phyloP scores from a whole-genome alignment of 2,329 filamentous ascomycete species.

The Hypoxylon sp. region DNA sequence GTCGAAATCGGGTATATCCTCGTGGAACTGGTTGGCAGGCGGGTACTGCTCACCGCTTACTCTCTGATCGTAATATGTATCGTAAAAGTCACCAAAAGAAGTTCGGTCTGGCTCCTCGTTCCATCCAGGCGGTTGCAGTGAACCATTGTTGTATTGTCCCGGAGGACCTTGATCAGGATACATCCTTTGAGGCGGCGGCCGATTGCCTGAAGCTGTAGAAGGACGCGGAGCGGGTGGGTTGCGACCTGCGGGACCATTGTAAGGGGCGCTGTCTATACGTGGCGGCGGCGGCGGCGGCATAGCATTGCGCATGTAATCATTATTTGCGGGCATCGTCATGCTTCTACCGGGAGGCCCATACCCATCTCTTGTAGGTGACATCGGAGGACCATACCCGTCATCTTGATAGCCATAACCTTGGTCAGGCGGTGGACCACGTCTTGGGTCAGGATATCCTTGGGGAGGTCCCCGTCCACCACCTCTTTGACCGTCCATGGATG shows the following conservation, averaged over 20 bases:
- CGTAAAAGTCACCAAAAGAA: slow-evolving; percentile 68
- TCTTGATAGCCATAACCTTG: slow-evolving; percentile 59
- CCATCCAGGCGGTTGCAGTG: slow-evolving; percentile 57
- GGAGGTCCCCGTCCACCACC: slow-evolving; percentile 55
- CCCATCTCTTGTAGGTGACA: slow-evolving; percentile 57
- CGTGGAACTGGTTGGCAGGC: slow-evolving; percentile 49
- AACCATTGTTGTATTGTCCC: slow-evolving; percentile 51
- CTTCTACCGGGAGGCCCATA: slow-evolving; percentile 70
- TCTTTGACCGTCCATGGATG: slow-evolving; percentile 55
- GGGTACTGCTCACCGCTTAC: slow-evolving; percentile 54
- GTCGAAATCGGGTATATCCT: slow-evolving; percentile 63
- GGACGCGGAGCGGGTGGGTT: slow-evolving; percentile 66
- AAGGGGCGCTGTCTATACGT: slow-evolving; percentile 63
- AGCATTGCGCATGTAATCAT: slow-evolving; percentile 57
- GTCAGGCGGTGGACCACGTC: slow-evolving; percentile 55
- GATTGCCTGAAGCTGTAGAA: slow-evolving; percentile 68
- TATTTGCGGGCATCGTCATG: slow-evolving; percentile 72
- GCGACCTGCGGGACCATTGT: slow-evolving; percentile 60
- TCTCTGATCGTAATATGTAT: slow-evolving; percentile 66
- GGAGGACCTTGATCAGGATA: slow-evolving; percentile 64
- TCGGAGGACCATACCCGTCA: slow-evolving; percentile 57
- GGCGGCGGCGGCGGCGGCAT: slow-evolving; percentile 56
- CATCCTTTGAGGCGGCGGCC: slow-evolving; percentile 67
- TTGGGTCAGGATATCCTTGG: slow-evolving; percentile 57
- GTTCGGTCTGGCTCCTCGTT: slow-evolving; percentile 55